Base-by-base conservation (phyloP, 1,284 basidiomycete species). In the Irpex rosettiformis region DNA sequence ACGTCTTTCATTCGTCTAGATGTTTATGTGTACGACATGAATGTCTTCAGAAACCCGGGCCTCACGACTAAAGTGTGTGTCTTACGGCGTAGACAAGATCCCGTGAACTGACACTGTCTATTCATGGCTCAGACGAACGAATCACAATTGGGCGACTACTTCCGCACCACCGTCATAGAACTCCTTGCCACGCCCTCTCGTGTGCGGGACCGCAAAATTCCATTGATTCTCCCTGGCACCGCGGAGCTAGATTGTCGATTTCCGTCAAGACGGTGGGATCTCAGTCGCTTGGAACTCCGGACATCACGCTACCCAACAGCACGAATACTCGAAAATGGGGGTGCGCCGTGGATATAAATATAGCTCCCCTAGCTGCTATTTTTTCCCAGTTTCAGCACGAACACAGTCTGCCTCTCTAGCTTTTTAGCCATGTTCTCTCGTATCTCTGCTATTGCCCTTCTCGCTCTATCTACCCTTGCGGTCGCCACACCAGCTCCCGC, bases 391-490 rank as follows among this genome's bases (percentile, higher is more conserved):
- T 16, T 24, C 27, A 25, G 22, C 48, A 51, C 2, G 10, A 27
- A 5, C 48, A 29, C 16, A n/a, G 48, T 27, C 48, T 51, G 25
- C 4, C 48, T n/a, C 48, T 16, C 27, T 10, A 51, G 25, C 27
- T 24, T 51, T 51, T 24, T 24, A 51, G 57, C 52, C 21, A 60
- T 60, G 59, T 60, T 60, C 52, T 55, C 55, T 30, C 55, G 54
- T 25, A 30, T 60, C 55, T 27, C 49, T 54, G 30, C 42, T 37
- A 24, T 45, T 42, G 3, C 55, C 16, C 21, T 52, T 43, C 52
- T 60, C 24, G 49, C 55, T 33, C 42, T 60, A 40, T 27, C 59
- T 33, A 10, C 56, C 55, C 59, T 60, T 60, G 59, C 59, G 59
- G 59, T 52, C 59, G 59, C 59, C 59, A 60, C 59, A 51, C 58